Evolutionary conservation across 2,329 filamentous ascomycete genomes (phyloP).

Genomic region (Colletotrichum agaves): DNA sequence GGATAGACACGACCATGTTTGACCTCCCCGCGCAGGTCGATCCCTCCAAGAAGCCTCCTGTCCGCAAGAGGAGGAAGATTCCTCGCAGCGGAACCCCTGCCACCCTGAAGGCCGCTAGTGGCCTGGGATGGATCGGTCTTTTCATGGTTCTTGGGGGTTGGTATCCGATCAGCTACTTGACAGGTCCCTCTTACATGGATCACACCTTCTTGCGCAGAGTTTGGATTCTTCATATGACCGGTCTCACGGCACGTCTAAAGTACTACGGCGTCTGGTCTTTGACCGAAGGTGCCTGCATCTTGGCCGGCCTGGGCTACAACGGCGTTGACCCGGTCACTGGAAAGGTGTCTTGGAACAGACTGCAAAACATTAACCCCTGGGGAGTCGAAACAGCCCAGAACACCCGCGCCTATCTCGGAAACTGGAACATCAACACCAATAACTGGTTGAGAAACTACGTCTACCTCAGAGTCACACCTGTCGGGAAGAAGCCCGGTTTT

Average conservation of each 20-base stretch:
- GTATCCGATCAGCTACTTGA: constrained; percentile 73
- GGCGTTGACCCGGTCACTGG: constrained; percentile 87
- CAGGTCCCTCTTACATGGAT: constrained; percentile 72
- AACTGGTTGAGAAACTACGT: constrained; percentile 96
- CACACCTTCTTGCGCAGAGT: constrained; percentile 78
- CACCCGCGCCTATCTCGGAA: constrained; percentile 87
- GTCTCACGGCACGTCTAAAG: constrained; percentile 84
- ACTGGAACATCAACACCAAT: constrained; percentile 99
- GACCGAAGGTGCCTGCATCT: constrained; percentile 93
- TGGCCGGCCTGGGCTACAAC: constrained; percentile 93
- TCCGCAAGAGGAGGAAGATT: constrained; percentile 90
- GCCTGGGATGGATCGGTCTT: constrained; percentile 80
- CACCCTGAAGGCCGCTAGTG: constrained; percentile 76
- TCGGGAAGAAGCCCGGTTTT: constrained; percentile 96
- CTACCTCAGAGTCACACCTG: constrained; percentile 93
- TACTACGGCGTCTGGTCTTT: constrained; percentile 97
- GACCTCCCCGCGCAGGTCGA: constrained; percentile 84
- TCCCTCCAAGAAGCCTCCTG: constrained; percentile 84
- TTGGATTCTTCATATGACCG: constrained; percentile 85
- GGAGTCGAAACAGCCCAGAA: constrained; percentile 92
- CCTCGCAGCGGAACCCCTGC: constrained; percentile 91
- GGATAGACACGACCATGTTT: constrained; percentile 96
- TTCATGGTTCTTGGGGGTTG: constrained; percentile 78
- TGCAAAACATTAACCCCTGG: constrained; percentile 90
- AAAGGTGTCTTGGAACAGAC: constrained; percentile 85